phyloP scores from a whole-genome alignment of 2,329 filamentous ascomycete genomes.

The Botrytis paeoniae region DNA sequence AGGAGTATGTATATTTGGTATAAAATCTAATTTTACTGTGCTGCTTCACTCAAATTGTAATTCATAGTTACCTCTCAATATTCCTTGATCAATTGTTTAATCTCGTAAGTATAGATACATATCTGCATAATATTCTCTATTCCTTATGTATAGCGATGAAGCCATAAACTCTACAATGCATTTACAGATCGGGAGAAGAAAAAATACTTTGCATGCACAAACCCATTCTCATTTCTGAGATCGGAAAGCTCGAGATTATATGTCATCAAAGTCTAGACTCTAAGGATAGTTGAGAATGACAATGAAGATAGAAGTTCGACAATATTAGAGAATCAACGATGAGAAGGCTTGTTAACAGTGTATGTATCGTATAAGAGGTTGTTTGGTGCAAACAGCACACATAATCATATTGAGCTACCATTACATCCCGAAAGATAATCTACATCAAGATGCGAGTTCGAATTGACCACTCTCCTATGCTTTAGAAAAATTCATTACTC shows the following conservation, averaged over 20 bases:
- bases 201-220: neutral
- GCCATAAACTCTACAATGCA: too few relatives aligned
- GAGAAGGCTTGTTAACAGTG: neutral
- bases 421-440: neutral
- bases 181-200: neutral
- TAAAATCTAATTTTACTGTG: neutral
- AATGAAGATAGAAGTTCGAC: neutral
- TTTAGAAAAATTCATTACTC: accelerated
- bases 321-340: accelerated
- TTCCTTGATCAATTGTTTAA: neutral
- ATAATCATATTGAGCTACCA: neutral
- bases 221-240: neutral
- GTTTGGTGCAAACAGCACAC: neutral
- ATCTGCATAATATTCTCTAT: neutral
- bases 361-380: neutral
- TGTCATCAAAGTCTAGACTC: neutral
- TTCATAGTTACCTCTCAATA: neutral
- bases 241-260: neutral
- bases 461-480: neutral
- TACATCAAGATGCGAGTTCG: neutral
- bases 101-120: neutral
- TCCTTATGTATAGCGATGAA: neutral
- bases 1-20: neutral
- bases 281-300: neutral
- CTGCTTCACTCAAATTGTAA: neutral